Conservation (phyloP, 306 rosid genomes). For the Cucurbita ficifolia region DNA sequence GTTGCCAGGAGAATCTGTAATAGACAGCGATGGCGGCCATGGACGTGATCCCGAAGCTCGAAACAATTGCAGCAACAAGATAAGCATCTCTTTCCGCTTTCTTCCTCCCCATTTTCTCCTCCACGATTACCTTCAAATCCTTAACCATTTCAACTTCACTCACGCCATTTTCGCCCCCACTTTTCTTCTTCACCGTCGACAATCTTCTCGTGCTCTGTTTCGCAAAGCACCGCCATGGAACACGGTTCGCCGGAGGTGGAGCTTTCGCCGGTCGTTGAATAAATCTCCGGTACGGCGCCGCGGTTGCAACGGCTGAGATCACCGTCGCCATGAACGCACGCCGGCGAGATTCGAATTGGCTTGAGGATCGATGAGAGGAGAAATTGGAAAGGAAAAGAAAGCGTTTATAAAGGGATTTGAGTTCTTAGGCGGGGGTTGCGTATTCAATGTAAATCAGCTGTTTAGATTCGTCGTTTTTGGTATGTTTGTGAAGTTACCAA, state of each 20-base stretch:
- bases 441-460: not conserved
- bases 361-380: not conserved
- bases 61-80: conserved; percentile 58
- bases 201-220: conserved; percentile 8
- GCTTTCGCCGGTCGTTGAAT: not conserved
- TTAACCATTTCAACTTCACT: not conserved
- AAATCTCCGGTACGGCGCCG: not conserved
- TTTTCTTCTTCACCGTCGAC: not conserved
- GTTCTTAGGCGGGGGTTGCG: not conserved
- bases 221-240: not conserved
- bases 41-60: conserved; percentile 62
- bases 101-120: conserved; percentile 42
- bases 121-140: not conserved
- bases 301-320: conserved; percentile 7
- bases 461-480: not conserved
- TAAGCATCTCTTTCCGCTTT: conserved; percentile 43
- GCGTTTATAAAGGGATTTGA: not conserved
- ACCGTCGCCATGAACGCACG: conserved; percentile 12
- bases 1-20: conserved; percentile 66
- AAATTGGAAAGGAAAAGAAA: not conserved
- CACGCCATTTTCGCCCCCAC: not conserved
- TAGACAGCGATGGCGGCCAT: conserved; percentile 62
- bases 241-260: not conserved
- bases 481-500: not conserved
- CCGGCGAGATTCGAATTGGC: not conserved